Conservation (phyloP, 108 stramenopile genomes). For the Mediolabrus comicus region DNA sequence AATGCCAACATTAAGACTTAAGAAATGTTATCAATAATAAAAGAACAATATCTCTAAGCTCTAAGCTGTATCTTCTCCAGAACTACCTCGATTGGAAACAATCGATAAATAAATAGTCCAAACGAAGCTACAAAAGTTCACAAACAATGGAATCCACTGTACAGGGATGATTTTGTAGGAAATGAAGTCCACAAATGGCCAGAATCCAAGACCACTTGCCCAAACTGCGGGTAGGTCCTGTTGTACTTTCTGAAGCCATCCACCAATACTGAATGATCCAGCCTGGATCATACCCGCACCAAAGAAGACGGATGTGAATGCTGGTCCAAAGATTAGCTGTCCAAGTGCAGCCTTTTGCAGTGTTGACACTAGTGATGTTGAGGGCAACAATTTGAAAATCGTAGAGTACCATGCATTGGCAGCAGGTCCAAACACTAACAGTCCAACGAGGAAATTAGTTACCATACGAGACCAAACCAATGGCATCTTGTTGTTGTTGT, state of each 20-base stretch:
- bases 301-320: slow-evolving; percentile 87
- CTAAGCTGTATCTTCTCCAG: not conserved
- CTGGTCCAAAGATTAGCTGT: slow-evolving; percentile 85
- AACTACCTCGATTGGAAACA: slow-evolving; percentile 57
- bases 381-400: slow-evolving; percentile 63
- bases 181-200: slow-evolving; percentile 89
- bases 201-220: slow-evolving; percentile 76
- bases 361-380: slow-evolving; percentile 61
- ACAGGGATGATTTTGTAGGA: slow-evolving; percentile 69
- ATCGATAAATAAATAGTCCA: slow-evolving; percentile 89
- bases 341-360: slow-evolving; percentile 81
- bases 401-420: slow-evolving; percentile 83
- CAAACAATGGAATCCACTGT: slow-evolving; percentile 82
- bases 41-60: no score
- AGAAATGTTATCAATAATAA: no score
- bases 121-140: slow-evolving; percentile 81
- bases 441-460: slow-evolving; percentile 60
- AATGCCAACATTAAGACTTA: no score
- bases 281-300: slow-evolving; percentile 61
- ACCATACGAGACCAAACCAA: slow-evolving; percentile 52
- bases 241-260: slow-evolving; percentile 67
- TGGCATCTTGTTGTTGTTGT: slow-evolving; percentile 3
- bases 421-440: slow-evolving; percentile 85
- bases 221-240: slow-evolving; percentile 78
- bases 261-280: slow-evolving; percentile 54